A percentile compares a stretch with the other conserved stretches of the same genome.
These are phyloP conservation scores for Chimonanthus praecox DNA, from an alignment of 164 flowering plant genomes.

Conservation along the genomic window DNA sequence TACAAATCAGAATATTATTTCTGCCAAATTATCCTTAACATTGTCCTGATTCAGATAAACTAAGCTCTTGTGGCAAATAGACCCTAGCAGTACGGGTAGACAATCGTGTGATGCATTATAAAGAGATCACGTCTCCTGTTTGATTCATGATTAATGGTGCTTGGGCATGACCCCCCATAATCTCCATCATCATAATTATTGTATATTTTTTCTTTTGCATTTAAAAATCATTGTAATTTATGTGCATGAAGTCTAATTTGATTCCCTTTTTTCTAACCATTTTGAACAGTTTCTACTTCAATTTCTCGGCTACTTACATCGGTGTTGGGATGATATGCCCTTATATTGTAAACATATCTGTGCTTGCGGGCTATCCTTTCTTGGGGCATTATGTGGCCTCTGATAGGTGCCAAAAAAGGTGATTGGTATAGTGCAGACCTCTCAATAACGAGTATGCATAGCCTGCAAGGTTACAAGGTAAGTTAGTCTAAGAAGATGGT, in stretches of 20 bases:
- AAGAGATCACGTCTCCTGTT: too few relatives aligned
- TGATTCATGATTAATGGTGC: background rate
- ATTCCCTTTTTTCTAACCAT: background rate
- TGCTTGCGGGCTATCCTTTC: conserved; percentile 39
- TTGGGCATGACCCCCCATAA: background rate
- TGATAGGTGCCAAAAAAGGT: conserved; percentile 31
- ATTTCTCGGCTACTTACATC: conserved; percentile 52
- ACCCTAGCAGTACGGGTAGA: background rate
- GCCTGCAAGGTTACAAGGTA: conserved; percentile 53
- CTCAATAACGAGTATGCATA: conserved; percentile 24
- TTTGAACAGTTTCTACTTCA: conserved; percentile 44
- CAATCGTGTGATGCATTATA: background rate
- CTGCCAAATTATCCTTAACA: background rate
- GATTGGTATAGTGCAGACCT: conserved; percentile 34
- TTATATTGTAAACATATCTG: conserved; percentile 36
- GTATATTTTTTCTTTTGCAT: too few relatives aligned
- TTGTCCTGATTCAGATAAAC: background rate
- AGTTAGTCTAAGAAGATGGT: background rate
- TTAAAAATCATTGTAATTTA: too few relatives aligned
- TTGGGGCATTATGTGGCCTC: conserved; percentile 64
- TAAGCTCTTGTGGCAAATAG: background rate
- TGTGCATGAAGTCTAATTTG: too few relatives aligned
- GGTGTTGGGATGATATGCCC: conserved; percentile 62
- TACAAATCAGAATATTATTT: background rate
- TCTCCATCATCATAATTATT: too few relatives aligned